Conservation (phyloP, 345 rosid species). For the Eucalyptus regnans region DNA sequence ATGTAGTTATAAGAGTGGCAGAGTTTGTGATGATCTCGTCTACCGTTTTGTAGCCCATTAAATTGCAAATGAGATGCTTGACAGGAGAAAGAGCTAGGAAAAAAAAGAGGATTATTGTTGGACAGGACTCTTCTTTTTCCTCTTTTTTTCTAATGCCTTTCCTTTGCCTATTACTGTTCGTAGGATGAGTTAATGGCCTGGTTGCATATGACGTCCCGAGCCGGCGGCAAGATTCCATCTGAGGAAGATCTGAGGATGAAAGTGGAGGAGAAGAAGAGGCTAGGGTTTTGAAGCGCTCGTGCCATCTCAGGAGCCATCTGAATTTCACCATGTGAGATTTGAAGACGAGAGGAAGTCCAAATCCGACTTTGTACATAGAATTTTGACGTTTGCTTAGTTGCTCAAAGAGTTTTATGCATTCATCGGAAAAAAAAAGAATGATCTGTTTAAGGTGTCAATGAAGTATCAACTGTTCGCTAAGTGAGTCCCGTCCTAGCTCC, state of each 20-base stretch:
- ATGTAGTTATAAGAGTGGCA: not conserved
- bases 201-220: conserved; percentile 25
- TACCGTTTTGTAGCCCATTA: not conserved
- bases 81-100: not conserved
- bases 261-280: conserved; percentile 40
- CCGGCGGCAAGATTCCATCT: conserved; percentile 25
- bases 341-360: not conserved
- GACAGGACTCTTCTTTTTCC: not conserved
- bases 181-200: conserved; percentile 79
- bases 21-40: not conserved
- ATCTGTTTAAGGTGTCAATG: not conserved
- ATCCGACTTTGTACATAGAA: not conserved
- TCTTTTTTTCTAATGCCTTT: not conserved
- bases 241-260: conserved; percentile 46
- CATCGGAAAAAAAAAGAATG: not conserved
- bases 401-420: not conserved
- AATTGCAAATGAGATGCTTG: not conserved
- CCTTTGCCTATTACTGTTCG: not conserved
- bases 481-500: not conserved
- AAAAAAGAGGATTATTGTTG: not conserved
- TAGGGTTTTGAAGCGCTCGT: conserved; percentile 18
- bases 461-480: not conserved
- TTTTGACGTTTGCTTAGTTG: not conserved
- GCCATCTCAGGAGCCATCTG: not conserved
- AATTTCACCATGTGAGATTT: not conserved